These are phyloP conservation scores for Lachancea dasiensis DNA, from an alignment of 805 yeast species.

Conservation along the genomic window DNA sequence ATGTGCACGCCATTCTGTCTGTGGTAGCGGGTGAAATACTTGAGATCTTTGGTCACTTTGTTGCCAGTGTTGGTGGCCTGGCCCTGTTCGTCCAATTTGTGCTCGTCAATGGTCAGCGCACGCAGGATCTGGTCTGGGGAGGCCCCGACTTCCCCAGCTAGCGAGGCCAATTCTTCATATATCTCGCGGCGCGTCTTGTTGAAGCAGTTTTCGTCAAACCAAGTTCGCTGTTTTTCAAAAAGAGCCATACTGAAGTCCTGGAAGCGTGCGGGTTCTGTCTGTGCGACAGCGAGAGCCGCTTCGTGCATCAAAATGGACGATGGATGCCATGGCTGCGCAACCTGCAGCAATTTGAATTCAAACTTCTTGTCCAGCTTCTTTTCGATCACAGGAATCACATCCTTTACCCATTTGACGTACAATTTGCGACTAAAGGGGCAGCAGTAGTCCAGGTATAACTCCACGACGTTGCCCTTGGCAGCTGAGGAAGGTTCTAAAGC, in stretches of 20 bases:
- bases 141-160: constrained; percentile 4
- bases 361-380: constrained; percentile 1
- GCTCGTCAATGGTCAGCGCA: constrained; percentile 3
- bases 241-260: constrained; percentile 1
- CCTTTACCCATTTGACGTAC: constrained; percentile 5
- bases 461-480: constrained; percentile 1
- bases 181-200: constrained; percentile 4
- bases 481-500: not conserved
- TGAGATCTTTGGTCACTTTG: constrained; percentile 1
- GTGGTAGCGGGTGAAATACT: constrained; percentile 7
- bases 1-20: constrained; percentile 10
- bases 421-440: constrained; percentile 5
- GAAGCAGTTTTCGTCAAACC: constrained; percentile 5
- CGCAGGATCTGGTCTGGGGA: not conserved
- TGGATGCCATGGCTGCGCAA: constrained; percentile 9
- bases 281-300: constrained; percentile 6
- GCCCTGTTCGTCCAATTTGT: not conserved
- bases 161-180: constrained; percentile 3
- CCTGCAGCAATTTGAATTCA: constrained; percentile 4
- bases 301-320: constrained; percentile 5
- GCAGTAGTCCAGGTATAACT: constrained; percentile 9
- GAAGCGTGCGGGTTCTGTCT: constrained; percentile 1
- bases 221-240: constrained; percentile 4
- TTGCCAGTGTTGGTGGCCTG: constrained; percentile 5
- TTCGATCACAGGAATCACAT: constrained; percentile 4